These are phyloP conservation scores for Lactifluus piperatus DNA, from an alignment of 768 basidiomycete species.

Conservation along the genomic window DNA sequence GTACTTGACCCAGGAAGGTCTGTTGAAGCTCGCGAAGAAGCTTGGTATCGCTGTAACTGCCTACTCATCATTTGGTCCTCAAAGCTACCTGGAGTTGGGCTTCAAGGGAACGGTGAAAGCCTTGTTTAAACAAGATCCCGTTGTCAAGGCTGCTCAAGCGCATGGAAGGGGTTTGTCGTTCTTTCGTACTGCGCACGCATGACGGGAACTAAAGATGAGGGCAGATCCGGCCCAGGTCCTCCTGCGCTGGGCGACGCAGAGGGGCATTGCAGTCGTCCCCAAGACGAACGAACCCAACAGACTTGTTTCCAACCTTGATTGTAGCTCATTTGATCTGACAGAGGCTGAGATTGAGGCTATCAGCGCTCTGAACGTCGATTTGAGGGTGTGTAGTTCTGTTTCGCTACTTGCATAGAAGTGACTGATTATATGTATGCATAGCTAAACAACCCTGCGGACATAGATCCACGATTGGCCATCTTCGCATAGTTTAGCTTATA, in stretches of 20 bases:
- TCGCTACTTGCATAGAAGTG: background rate
- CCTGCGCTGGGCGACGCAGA: constrained; percentile 43
- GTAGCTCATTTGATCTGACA: constrained; percentile 41
- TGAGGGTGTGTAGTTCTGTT: constrained; percentile 41
- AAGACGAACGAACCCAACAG: constrained; percentile 36
- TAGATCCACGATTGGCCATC: constrained; percentile 57
- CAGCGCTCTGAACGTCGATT: constrained; percentile 48
- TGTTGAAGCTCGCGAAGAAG: constrained; percentile 37
- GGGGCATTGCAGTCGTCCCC: constrained; percentile 41
- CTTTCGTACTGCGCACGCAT: background rate
- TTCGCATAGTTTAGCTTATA: constrained; percentile 38
- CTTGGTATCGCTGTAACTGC: constrained; percentile 43
- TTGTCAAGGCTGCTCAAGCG: constrained; percentile 39
- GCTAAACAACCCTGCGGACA: constrained; percentile 64
- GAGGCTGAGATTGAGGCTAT: constrained; percentile 51
- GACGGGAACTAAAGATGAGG: background rate
- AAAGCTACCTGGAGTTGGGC: constrained; percentile 57
- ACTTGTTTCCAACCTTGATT: constrained; percentile 38
- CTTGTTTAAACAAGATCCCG: constrained; percentile 41
- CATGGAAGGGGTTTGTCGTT: constrained; percentile 44
- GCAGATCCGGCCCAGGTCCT: constrained; percentile 36
- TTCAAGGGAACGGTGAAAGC: constrained; percentile 40
- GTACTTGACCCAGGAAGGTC: constrained; percentile 40
- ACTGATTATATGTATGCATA: constrained; percentile 24
- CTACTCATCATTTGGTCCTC: constrained; percentile 48